These are phyloP conservation scores for Testicularia cyperi DNA, from an alignment of 1,284 basidiomycete genomes.

Conservation along the genomic window DNA sequence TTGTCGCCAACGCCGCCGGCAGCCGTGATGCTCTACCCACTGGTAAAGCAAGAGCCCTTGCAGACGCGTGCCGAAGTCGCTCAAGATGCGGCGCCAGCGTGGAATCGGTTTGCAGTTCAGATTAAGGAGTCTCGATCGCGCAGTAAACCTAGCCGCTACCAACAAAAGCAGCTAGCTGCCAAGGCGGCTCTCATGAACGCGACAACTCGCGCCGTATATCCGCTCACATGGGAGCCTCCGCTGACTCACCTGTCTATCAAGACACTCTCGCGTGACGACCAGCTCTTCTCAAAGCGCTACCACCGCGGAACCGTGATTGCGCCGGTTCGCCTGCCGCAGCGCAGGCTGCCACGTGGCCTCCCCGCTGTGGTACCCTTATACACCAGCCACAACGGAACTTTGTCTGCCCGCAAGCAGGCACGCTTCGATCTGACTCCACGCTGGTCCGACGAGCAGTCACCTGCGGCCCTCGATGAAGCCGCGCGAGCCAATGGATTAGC, in stretches of 20 bases:
- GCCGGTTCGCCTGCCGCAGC: slow-evolving; percentile 37
- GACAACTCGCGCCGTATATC: slow-evolving; percentile 22
- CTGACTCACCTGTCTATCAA: slow-evolving; percentile 33
- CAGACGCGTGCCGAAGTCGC: slow-evolving; percentile 32
- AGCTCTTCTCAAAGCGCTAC: slow-evolving; percentile 51
- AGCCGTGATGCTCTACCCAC: slow-evolving; percentile 11
- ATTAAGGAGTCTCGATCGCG: slow-evolving; percentile 15
- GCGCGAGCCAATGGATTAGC: slow-evolving; percentile 4
- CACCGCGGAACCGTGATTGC: slow-evolving; percentile 43
- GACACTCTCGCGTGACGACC: slow-evolving; percentile 49
- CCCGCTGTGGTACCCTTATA: slow-evolving; percentile 12
- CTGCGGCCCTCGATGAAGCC: slow-evolving; percentile 1
- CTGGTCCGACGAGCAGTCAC: slow-evolving; percentile 13
- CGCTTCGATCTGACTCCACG: slow-evolving; percentile 35
- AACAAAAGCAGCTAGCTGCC: slow-evolving; percentile 30
- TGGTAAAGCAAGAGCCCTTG: slow-evolving; percentile 26
- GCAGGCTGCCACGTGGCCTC: slow-evolving; percentile 22
- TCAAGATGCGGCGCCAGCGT: slow-evolving; percentile 43
- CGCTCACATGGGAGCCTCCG: slow-evolving; percentile 51
- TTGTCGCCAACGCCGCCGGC: slow-evolving; percentile 9
- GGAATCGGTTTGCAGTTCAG: slow-evolving; percentile 44
- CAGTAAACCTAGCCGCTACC: slow-evolving; percentile 24
- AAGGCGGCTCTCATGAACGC: slow-evolving; percentile 27
- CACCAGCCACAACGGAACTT: slow-evolving; percentile 3
- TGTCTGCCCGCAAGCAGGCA: slow-evolving; percentile 20